Evolutionary conservation across 345 rosid genomes (phyloP).

Genomic region (Citrus inodora): DNA sequence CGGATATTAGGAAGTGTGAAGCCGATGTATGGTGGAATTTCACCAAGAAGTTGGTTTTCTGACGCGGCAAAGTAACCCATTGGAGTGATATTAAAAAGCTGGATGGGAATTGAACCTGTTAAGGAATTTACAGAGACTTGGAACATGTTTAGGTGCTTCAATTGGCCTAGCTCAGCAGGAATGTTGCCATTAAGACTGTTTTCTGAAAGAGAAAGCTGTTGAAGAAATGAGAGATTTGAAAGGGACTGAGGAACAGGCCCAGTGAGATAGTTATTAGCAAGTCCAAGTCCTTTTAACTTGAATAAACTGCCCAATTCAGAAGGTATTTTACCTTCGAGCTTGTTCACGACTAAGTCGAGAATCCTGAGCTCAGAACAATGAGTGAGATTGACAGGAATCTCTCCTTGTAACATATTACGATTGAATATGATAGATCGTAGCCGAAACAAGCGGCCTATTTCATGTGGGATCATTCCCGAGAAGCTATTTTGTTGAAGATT

Average conservation of each 20-base stretch:
- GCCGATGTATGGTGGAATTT: constrained; percentile 20
- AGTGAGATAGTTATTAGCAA: constrained; percentile 17
- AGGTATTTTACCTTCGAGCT: constrained; percentile 25
- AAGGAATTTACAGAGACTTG: constrained; percentile 17
- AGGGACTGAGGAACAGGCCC: constrained; percentile 26
- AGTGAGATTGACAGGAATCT: constrained; percentile 23
- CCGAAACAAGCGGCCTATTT: background rate
- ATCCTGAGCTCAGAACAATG: constrained; percentile 18
- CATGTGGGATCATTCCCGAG: background rate
- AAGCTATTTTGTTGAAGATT: background rate
- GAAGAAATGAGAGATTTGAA: constrained; percentile 18
- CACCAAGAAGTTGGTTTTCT: constrained; percentile 14
- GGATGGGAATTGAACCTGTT: constrained; percentile 25
- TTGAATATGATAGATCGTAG: background rate
- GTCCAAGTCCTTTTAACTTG: constrained; percentile 17
- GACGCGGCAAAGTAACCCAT: constrained; percentile 4
- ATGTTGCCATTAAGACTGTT: constrained; percentile 25
- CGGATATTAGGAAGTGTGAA: constrained; percentile 18
- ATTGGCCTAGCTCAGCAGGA: constrained; percentile 22
- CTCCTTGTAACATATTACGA: constrained; percentile 16
- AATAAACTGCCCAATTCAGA: constrained; percentile 20
- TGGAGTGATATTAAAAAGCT: constrained; percentile 19
- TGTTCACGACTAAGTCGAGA: constrained; percentile 20
- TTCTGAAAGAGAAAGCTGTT: constrained; percentile 9
- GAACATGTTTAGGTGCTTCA: constrained; percentile 17